Base-by-base conservation (phyloP, 768 basidiomycete genomes). In the Termitomyces sp. region DNA sequence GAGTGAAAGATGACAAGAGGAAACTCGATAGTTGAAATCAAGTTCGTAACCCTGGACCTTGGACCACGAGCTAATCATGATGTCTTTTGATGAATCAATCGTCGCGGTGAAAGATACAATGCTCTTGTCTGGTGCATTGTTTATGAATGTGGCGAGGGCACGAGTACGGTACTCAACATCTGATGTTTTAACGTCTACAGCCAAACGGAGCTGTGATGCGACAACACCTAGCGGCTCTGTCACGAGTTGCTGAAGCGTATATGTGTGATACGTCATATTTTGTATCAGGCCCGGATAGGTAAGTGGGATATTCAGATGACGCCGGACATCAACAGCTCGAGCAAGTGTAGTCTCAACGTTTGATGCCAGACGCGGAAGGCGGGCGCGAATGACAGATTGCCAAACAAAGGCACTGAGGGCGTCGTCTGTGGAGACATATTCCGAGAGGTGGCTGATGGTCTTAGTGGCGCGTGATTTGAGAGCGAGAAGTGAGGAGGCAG, bases 51-150 rank as follows among this genome's bases (percentile, higher is more conserved):
- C 62, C 28, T 64, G 46, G 12, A 66, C 56, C 49, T 69, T 67
- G 16, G 66, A 65, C 71, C 69, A 72, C 12, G 69, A 72, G 54
- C 67, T 69, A 3, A 70, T 58, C 68, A 67, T 67, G 57, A 72
- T 58, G 40, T 69, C 71, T n/a, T 41, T 44, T 1, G 60, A 52
- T 2, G 59, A 33, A 48, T 67, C 54, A 8, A 70, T 36, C 2
- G 49, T 55, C 20, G 66, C 70, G 1, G 66, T 66, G 12, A 69
- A 56, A 8, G 51, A 59, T 10, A 61, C 35, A 2, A 12, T 28
- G 32, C 30, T 60, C 38, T 68, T 70, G 46, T 67, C 58, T 26
- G 55, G 20, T 13, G 61, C 10, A 32, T 60, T 64, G 35, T 55
- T 8, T 28, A 68, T 61, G 26, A 59, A 46, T 12, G 68, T 68